A percentile compares a stretch with the other conserved stretches of the same genome.
Evolutionary conservation across 2,329 filamentous ascomycete species (phyloP).

Genomic region (Verticillium albo-atrum): DNA sequence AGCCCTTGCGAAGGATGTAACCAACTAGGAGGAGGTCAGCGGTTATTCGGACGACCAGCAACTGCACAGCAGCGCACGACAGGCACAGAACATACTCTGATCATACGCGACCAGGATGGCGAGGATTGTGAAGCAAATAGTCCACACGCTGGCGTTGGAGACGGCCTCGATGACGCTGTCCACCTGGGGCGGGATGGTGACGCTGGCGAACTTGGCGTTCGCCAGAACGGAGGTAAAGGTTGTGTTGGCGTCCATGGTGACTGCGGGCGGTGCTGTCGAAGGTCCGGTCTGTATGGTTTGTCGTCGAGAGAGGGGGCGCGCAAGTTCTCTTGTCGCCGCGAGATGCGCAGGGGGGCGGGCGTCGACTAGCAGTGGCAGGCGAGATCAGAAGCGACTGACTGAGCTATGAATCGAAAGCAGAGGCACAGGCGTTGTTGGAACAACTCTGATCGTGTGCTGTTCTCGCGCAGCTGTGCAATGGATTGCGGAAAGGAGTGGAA

Average conservation of each 20-base stretch:
- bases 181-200: conserved; percentile 50
- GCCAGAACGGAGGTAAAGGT: conserved; percentile 68
- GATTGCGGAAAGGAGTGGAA: background rate
- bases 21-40: conserved; percentile 49
- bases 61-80: background rate
- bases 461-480: background rate
- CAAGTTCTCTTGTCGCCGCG: background rate
- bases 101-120: conserved; percentile 76
- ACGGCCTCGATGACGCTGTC: conserved; percentile 50
- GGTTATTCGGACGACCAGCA: conserved; percentile 1
- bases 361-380: background rate
- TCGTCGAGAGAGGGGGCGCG: background rate
- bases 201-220: conserved; percentile 47
- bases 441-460: background rate
- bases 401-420: too few relatives aligned
- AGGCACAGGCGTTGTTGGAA: background rate
- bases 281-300: background rate
- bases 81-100: conserved; percentile 65
- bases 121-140: conserved; percentile 66
- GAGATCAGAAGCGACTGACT: background rate
- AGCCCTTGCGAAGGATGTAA: conserved; percentile 71
- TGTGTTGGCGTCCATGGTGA: conserved; percentile 56
- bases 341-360: background rate
- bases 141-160: conserved; percentile 50
- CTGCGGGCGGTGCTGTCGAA: background rate